Evolutionary conservation across 148 eudicot genomes (phyloP), one percentile per base, ranked within the genome.

Genomic region (Rhododendron vialii): DNA sequence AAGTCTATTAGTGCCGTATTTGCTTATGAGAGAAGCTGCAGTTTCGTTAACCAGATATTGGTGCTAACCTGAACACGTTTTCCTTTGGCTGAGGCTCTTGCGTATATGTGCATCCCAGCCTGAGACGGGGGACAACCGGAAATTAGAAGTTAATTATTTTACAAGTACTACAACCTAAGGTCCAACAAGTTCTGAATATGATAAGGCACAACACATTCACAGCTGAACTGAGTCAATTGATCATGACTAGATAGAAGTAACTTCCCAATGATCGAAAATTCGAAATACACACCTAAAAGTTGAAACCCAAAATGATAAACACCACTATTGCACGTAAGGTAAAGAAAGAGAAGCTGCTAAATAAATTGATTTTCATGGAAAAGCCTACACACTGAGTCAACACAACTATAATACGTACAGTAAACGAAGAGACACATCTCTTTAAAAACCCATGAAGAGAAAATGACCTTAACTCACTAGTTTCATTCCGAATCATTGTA

Each of bases 71-170:
- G 98, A 83, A 98, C 96, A 86, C 99, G 99, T 86, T 98, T 98
- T 90, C 99, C 99, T 86, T 91, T 95, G 53, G 98, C 96, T 82
- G 99, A 89, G 84, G 95, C 99, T 90, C 99, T 93, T 59, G 92
- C 61, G 86, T 98, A 95, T 43, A 98, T 94, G 86, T 98, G 99
- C 98, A 94, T 95, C 84, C 99, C 99, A 89, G 98, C 98, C 99
- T 97, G 36, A 43, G 36, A 13, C 6, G 3, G 7, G 75, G 75
- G 15, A 69, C 75, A 69, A 10, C 28, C 71, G 11, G 71, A 69
- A 61, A 48, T 6, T 22, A 48, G 53, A 78, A 51, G 1, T 45
- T 38, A 57, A 36, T 22, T 22, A 30, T 7, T 69, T 24, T 12
- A 18, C 17, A 13, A 47, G 71, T 55, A 74, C 12, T 36, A 28